Evolutionary conservation across 805 yeast genomes (phyloP).

Genomic region (Brettanomyces anomalus): DNA sequence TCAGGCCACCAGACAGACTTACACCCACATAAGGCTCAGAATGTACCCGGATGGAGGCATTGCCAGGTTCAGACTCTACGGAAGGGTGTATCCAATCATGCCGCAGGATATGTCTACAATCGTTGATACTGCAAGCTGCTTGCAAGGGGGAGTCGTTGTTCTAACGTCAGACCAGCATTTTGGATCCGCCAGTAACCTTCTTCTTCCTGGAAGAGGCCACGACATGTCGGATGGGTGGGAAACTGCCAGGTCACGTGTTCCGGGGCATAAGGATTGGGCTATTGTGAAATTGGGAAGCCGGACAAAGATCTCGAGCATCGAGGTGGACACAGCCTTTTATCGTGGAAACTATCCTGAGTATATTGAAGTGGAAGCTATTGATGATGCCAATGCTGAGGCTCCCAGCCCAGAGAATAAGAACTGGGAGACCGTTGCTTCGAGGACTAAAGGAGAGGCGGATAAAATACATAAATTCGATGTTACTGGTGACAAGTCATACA

Average conservation of each 20-base stretch:
- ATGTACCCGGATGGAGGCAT: constrained; percentile 99
- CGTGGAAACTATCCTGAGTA: constrained; percentile 92
- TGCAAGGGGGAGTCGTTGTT: constrained; percentile 84
- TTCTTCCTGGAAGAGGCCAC: constrained; percentile 88
- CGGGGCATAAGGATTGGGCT: constrained; percentile 90
- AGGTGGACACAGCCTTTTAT: constrained; percentile 88
- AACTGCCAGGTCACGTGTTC: constrained; percentile 76
- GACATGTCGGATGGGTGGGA: constrained; percentile 99
- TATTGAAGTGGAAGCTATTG: constrained; percentile 58
- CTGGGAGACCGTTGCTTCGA: constrained; percentile 62
- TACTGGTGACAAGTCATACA: constrained; percentile 25
- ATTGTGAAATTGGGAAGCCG: constrained; percentile 67
- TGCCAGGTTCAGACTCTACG: constrained; percentile 87
- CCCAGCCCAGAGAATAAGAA: constrained; percentile 32
- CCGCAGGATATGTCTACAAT: constrained; percentile 37
- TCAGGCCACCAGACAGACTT: constrained; percentile 49
- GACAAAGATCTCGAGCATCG: constrained; percentile 47
- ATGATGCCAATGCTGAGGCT: constrained; percentile 20
- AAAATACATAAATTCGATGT: constrained; percentile 56
- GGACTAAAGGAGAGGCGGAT: constrained; percentile 76
- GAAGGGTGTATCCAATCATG: constrained; percentile 66
- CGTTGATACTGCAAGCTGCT: constrained; percentile 72
- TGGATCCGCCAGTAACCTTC: constrained; percentile 81
- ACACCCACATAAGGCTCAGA: constrained; percentile 73
- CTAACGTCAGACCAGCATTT: constrained; percentile 87